phyloP scores from a whole-genome alignment of 176 grass and related monocot species.

The Ensete ventricosum region DNA sequence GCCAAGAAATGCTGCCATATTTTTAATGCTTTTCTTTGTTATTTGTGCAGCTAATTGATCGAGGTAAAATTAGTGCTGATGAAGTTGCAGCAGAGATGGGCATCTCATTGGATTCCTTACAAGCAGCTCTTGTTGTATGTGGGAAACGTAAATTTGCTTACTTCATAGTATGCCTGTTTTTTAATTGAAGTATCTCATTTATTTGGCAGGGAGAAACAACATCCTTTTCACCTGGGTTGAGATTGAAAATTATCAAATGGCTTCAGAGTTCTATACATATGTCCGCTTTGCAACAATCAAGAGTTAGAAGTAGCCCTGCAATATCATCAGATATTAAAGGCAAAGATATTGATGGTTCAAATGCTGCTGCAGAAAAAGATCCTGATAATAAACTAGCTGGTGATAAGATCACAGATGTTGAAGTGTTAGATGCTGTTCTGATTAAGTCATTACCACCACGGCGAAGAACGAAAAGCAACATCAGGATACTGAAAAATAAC shows the following conservation, averaged over 20 bases:
- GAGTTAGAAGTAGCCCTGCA: conserved; percentile 26
- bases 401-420: conserved; percentile 27
- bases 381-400: conserved; percentile 14
- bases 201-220: conserved; percentile 85
- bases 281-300: conserved; percentile 25
- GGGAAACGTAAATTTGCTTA: conserved; percentile 3
- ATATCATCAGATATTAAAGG: conserved; percentile 35
- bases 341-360: conserved; percentile 25
- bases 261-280: conserved; percentile 51
- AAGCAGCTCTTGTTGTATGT: conserved; percentile 89
- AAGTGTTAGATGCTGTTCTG: conserved; percentile 30
- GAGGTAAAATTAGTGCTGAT: conserved; percentile 53
- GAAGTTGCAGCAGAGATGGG: conserved; percentile 92
- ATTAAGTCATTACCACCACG: conserved; percentile 22
- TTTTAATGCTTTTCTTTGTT: neutral
- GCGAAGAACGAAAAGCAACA: conserved; percentile 28
- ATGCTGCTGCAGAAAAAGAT: conserved; percentile 24
- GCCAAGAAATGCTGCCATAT: neutral
- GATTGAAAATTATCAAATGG: conserved; percentile 92
- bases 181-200: conserved; percentile 17
- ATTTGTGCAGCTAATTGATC: conserved; percentile 74
- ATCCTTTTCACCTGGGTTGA: conserved; percentile 88
- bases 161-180: neutral
- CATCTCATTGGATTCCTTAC: conserved; percentile 82
- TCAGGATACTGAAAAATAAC: conserved; percentile 27